These are phyloP conservation scores for Aspergillus pseudotamarii DNA, from an alignment of 2,329 filamentous ascomycete genomes.

Conservation along the genomic window DNA sequence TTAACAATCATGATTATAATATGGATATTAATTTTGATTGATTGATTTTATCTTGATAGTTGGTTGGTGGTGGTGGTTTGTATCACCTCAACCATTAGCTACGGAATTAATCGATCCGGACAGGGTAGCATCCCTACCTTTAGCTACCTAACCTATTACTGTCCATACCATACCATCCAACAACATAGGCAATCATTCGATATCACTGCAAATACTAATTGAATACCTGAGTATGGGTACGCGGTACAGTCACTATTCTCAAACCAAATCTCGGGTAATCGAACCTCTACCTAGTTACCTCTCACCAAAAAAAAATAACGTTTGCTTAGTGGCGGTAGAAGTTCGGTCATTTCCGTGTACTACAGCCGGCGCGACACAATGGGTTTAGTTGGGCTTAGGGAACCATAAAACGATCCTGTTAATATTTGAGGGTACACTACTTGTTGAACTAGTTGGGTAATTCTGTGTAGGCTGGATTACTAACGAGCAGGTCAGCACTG, in stretches of 20 bases:
- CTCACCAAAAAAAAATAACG: neutral
- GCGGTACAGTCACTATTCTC: neutral
- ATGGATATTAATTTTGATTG: too few relatives aligned
- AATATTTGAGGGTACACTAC: neutral
- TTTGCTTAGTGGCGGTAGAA: neutral
- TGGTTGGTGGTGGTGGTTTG: neutral
- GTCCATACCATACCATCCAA: too few relatives aligned
- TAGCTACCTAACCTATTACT: too few relatives aligned
- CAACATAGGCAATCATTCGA: neutral
- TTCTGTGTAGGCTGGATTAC: neutral
- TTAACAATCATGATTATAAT: neutral
- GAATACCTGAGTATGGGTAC: neutral
- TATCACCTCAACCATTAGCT: neutral
- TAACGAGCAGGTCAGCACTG: neutral
- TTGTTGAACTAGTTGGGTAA: neutral
- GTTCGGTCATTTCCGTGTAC: neutral
- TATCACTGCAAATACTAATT: neutral
- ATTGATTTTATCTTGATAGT: neutral
- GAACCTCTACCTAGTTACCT: neutral
- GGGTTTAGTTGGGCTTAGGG: neutral
- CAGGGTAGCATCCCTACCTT: too few relatives aligned
- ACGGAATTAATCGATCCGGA: neutral
- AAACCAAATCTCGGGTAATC: neutral
- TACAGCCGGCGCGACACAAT: neutral
- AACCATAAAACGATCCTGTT: neutral